Evolutionary conservation across 1,284 basidiomycete species (phyloP).

Genomic region (Malassezia pachydermatis): DNA sequence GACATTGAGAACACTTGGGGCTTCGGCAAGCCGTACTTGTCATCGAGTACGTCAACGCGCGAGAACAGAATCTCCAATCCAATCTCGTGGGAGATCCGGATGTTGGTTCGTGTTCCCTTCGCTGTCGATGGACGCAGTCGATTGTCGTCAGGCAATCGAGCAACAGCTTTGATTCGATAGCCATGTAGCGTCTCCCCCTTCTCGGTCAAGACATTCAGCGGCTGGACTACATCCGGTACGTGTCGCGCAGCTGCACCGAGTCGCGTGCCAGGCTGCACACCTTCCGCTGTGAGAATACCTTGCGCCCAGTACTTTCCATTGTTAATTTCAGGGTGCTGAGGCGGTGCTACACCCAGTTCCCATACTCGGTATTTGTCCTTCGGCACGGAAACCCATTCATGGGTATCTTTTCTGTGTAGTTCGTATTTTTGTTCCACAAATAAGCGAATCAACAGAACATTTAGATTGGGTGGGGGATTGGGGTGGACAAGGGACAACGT

Average conservation of each 20-base stretch:
- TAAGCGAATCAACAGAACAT: slow-evolving; percentile 38
- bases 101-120: slow-evolving; percentile 38
- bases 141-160: slow-evolving; percentile 43
- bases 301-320: slow-evolving; percentile 1
- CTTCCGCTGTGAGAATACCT: slow-evolving; percentile 11
- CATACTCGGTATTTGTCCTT: slow-evolving; percentile 41
- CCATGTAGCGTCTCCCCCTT: slow-evolving; percentile 17
- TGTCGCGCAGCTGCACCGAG: slow-evolving; percentile 4
- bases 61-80: slow-evolving; percentile 45
- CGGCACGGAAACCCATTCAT: slow-evolving; percentile 37
- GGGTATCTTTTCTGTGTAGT: slow-evolving; percentile 32
- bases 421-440: slow-evolving; percentile 45
- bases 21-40: slow-evolving; percentile 37
- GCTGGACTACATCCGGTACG: not conserved
- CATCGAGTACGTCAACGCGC: slow-evolving; percentile 34
- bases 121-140: slow-evolving; percentile 38
- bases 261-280: slow-evolving; percentile 4
- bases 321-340: not conserved
- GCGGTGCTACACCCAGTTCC: slow-evolving; percentile 41
- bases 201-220: not conserved
- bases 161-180: slow-evolving; percentile 38
- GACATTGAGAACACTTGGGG: slow-evolving; percentile 46
- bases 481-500: slow-evolving; percentile 37
- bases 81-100: slow-evolving; percentile 43
- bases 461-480: slow-evolving; percentile 37